Conservation (phyloP, 768 basidiomycete genomes). For the Lactarius pseudohatsudake region DNA sequence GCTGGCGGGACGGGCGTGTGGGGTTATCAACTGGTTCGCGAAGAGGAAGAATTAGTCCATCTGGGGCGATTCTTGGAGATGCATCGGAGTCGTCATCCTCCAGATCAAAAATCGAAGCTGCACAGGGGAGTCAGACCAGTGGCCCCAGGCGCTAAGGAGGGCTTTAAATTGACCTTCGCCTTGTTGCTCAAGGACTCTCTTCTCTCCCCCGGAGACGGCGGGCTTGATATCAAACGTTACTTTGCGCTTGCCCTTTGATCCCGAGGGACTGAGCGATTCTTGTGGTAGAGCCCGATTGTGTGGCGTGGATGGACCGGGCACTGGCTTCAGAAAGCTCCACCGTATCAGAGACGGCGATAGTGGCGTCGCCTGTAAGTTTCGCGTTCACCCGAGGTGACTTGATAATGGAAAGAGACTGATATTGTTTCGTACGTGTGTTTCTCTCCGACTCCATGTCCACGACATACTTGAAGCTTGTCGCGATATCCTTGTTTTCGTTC, state of each 20-base stretch:
- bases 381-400: constrained; percentile 14
- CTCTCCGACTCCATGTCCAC: constrained; percentile 44
- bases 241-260: constrained; percentile 57
- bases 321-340: constrained; percentile 4
- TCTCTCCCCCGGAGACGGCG: constrained; percentile 43
- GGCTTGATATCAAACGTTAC: constrained; percentile 74
- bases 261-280: constrained; percentile 22
- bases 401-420: constrained; percentile 17
- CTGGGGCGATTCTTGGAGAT: constrained; percentile 34
- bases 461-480: constrained; percentile 49
- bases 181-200: constrained; percentile 29
- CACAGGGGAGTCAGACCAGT: constrained; percentile 32
- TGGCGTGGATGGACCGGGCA: constrained; percentile 17
- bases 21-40: constrained; percentile 35
- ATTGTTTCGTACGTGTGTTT: constrained; percentile 20
- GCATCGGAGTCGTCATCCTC: constrained; percentile 52
- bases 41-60: constrained; percentile 39
- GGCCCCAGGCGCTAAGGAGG: constrained; percentile 13
- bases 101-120: constrained; percentile 67
- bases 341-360: neutral
- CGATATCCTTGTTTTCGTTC: constrained; percentile 46
- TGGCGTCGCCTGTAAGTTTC: constrained; percentile 25
- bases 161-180: constrained; percentile 39
- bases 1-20: constrained; percentile 31
- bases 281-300: constrained; percentile 11